A percentile compares a stretch with the other conserved stretches of the same genome.
Conservation (phyloP, 345 rosid genomes). For the Hypericum androsaemum region DNA sequence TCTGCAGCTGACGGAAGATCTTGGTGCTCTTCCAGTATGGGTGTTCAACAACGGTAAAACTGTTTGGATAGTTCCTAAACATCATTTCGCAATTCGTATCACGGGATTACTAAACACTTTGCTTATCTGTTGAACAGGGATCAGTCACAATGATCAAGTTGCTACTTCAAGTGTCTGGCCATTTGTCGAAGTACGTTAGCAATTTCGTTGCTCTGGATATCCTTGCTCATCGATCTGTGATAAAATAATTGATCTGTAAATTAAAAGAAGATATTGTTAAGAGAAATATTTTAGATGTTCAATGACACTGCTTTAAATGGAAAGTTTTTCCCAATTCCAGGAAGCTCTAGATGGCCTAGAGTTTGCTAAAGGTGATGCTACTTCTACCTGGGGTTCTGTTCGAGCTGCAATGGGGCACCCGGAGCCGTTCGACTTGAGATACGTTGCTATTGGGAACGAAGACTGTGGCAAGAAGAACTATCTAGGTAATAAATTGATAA, state of each 20-base stretch:
- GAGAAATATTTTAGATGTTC: no score
- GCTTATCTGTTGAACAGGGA: neutral
- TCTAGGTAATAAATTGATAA: neutral
- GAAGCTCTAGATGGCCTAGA: neutral
- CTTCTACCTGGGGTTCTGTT: neutral
- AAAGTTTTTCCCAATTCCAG: neutral
- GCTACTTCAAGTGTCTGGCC: neutral
- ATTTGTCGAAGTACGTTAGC: neutral
- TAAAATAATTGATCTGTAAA: no score
- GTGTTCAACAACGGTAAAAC: neutral
- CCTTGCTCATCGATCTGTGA: neutral
- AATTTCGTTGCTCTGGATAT: neutral
- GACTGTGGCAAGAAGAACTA: neutral
- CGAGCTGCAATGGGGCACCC: neutral
- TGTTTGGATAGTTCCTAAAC: no score
- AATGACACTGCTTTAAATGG: neutral
- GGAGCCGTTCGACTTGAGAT: slow-evolving; percentile 3
- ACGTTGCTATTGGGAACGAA: slow-evolving; percentile 4
- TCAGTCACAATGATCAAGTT: neutral
- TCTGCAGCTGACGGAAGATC: slow-evolving; percentile 1
- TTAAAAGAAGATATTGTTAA: no score
- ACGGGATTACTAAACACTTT: no score
- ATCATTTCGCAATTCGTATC: no score
- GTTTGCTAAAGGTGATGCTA: neutral
- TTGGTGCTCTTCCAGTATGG: slow-evolving; percentile 1